phyloP scores from a whole-genome alignment of 2,329 filamentous ascomycete genomes.

The Sporothrix sp. region DNA sequence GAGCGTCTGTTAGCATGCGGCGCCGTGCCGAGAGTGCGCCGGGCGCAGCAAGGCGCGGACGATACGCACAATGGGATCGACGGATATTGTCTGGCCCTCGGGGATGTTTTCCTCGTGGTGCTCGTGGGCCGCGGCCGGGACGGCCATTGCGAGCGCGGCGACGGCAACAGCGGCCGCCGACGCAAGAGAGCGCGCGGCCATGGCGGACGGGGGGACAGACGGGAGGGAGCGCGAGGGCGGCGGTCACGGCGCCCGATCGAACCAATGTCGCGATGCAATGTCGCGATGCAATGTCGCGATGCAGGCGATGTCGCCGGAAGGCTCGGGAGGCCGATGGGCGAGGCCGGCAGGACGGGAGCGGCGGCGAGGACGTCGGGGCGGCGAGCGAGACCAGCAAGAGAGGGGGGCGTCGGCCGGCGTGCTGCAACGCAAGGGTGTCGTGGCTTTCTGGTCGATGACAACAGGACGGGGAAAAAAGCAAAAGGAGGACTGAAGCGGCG shows the following conservation, averaged over 20 bases:
- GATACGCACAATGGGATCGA: conserved; percentile 44
- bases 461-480: neutral
- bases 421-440: neutral
- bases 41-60: neutral
- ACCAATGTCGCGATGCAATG: neutral
- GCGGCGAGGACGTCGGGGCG: neutral
- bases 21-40: neutral
- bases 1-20: conserved; percentile 12
- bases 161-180: conserved; percentile 3
- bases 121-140: conserved; percentile 33
- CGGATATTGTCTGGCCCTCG: conserved; percentile 59
- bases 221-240: neutral
- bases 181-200: conserved; percentile 4
- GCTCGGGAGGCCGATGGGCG: neutral
- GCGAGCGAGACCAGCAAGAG: neutral
- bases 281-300: neutral
- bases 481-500: neutral
- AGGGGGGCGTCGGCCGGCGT: conserved; percentile 1
- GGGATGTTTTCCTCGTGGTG: conserved; percentile 48
- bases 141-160: conserved; percentile 12
- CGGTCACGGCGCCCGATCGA: no score
- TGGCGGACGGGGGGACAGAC: neutral
- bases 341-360: neutral
- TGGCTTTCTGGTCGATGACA: neutral
- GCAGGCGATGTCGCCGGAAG: conserved; percentile 2